phyloP scores from a whole-genome alignment of 495 filamentous ascomycete genomes.

The Talaromyces proteolyticus region DNA sequence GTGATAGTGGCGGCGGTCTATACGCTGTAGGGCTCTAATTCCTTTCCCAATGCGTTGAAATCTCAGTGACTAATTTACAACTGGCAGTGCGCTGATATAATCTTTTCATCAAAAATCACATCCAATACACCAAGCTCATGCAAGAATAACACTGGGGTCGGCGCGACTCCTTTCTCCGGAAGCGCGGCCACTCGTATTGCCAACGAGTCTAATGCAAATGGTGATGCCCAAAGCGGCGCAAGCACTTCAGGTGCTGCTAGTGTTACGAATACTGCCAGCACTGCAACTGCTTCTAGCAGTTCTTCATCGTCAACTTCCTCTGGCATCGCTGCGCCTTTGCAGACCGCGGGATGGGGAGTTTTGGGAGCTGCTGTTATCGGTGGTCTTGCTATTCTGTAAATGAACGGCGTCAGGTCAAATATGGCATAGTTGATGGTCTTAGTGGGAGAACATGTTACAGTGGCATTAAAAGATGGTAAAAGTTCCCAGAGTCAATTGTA shows the following conservation, averaged over 20 bases:
- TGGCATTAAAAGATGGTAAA: no score
- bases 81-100: conserved; percentile 56
- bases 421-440: no score
- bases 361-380: conserved; percentile 24
- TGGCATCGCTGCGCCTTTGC: conserved; percentile 21
- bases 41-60: neutral
- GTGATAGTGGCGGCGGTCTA: conserved; percentile 44
- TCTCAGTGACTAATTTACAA: neutral
- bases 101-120: conserved; percentile 33
- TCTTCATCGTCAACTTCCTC: conserved; percentile 12
- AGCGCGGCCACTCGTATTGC: conserved; percentile 25
- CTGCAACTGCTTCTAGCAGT: conserved; percentile 8
- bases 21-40: conserved; percentile 40
- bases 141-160: conserved; percentile 46
- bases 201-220: conserved; percentile 27
- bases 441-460: no score
- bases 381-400: conserved; percentile 22
- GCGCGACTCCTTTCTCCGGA: conserved; percentile 22
- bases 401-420: no score
- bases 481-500: no score
- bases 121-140: conserved; percentile 33
- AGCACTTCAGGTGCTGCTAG: conserved; percentile 25
- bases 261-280: conserved; percentile 58
- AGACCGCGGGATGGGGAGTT: conserved; percentile 29
- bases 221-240: conserved; percentile 16